Percentiles rank a stretch among this genome's conserved stretches.
phyloP scores from a whole-genome alignment of 2,329 filamentous ascomycete genomes.

The Xylariaceae sp. region DNA sequence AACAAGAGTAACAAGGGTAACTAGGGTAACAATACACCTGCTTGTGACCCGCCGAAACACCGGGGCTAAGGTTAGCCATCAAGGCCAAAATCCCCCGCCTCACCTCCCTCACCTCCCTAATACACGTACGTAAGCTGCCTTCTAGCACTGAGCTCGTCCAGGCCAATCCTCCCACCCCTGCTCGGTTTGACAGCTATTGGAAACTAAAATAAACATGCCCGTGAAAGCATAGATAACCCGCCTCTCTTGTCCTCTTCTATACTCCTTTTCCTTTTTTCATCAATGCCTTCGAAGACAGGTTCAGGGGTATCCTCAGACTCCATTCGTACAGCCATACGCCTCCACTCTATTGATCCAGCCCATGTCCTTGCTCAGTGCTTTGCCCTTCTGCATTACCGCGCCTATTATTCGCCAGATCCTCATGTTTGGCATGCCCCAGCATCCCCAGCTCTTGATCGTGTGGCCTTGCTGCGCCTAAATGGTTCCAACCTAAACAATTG shows the following conservation, averaged over 20 bases:
- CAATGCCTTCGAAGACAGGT: conserved; percentile 27
- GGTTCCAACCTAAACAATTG: conserved; percentile 14
- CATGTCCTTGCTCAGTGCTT: conserved; percentile 32
- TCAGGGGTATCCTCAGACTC: conserved; percentile 40
- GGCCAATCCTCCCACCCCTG: conserved; percentile 13
- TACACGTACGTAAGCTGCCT: conserved; percentile 14
- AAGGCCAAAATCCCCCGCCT: conserved; percentile 4
- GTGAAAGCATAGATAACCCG: conserved; percentile 32
- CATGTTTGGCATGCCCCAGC: conserved; percentile 27
- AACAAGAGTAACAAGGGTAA: too few species aligned
- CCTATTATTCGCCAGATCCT: conserved; percentile 28
- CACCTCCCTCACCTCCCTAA: too few species aligned
- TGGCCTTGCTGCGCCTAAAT: conserved; percentile 21
- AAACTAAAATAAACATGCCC: conserved; percentile 28
- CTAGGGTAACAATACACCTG: conserved; percentile 3
- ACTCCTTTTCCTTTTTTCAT: conserved; percentile 28
- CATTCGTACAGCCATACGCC: conserved; percentile 39
- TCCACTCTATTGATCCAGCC: conserved; percentile 33
- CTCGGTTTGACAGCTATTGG: conserved; percentile 3
- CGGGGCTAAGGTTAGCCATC: conserved; percentile 13
- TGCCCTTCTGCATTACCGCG: conserved; percentile 27
- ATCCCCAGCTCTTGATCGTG: conserved; percentile 19
- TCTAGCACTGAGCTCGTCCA: conserved; percentile 7
- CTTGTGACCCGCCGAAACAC: conserved; percentile 16
- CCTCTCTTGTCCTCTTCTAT: conserved; percentile 36